Conservation (phyloP, 1,284 basidiomycete species). For the Earliella scabrosa region DNA sequence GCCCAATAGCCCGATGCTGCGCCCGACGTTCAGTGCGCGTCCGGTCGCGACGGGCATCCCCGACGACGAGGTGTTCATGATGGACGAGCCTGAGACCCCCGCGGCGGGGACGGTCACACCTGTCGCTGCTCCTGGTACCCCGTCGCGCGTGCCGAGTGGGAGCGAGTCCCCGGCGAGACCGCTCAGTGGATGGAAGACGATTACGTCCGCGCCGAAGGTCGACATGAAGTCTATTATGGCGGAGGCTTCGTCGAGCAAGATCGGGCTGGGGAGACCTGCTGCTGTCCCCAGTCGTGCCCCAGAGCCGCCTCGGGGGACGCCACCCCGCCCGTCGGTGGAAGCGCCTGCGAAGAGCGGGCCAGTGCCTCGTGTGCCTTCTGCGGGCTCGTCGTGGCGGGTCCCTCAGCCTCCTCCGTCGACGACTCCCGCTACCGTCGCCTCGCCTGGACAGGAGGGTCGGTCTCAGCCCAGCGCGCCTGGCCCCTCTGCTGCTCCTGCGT, state of each 20-base stretch:
- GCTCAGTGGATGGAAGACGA: constrained; percentile 42
- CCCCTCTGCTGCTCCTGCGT: background rate
- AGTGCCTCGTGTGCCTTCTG: constrained; percentile 8
- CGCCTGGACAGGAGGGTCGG: constrained; percentile 4
- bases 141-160: constrained; percentile 11
- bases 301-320: constrained; percentile 9
- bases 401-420: constrained; percentile 7
- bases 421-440: background rate
- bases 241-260: constrained; percentile 56
- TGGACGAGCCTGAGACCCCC: constrained; percentile 60
- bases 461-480: background rate
- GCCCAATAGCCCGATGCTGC: constrained; percentile 38
- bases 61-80: constrained; percentile 60
- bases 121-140: constrained; percentile 3
- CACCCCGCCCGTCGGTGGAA: constrained; percentile 10
- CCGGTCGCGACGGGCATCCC: constrained; percentile 25
- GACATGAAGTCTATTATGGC: constrained; percentile 91
- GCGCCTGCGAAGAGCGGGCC: constrained; percentile 1
- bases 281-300: constrained; percentile 1
- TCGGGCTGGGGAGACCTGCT: background rate
- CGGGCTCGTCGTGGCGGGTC: constrained; percentile 25
- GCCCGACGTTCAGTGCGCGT: constrained; percentile 30
- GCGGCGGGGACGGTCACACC: constrained; percentile 17
- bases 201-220: constrained; percentile 51
- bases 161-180: constrained; percentile 16